A percentile compares a stretch with the other conserved stretches of the same genome.
These are phyloP conservation scores for Gonium pectorale DNA, from an alignment of 139 green algal genomes.

Conservation along the genomic window DNA sequence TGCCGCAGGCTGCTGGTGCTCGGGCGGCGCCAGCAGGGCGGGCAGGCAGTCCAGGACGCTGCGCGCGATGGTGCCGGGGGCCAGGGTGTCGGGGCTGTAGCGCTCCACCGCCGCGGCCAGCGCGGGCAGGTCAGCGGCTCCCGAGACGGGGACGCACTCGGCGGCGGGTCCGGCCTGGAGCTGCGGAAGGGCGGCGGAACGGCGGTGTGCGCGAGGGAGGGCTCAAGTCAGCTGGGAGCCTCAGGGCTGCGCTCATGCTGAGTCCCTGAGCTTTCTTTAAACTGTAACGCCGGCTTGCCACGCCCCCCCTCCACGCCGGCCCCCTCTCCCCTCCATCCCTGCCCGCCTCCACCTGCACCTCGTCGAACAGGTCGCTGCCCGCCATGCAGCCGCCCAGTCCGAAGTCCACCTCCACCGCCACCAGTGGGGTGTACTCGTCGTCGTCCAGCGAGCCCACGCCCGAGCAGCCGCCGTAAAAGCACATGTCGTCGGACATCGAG, in stretches of 20 bases:
- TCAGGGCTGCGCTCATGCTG: neutral
- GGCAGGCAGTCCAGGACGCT: constrained; percentile 7
- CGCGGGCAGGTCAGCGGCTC: neutral
- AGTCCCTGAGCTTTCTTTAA: neutral
- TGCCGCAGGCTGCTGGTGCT: neutral
- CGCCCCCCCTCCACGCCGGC: no score
- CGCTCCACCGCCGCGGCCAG: neutral
- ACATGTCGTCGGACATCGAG: neutral
- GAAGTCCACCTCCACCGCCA: constrained; percentile 39
- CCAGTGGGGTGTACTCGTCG: neutral
- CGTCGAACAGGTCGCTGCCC: constrained; percentile 15
- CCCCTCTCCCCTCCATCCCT: neutral
- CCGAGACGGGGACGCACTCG: neutral
- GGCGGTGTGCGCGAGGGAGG: neutral
- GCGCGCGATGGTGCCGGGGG: constrained; percentile 2
- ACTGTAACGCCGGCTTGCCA: no score
- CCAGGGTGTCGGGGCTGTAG: constrained; percentile 16
- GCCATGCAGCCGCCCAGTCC: neutral
- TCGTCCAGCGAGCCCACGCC: neutral
- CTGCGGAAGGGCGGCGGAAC: neutral
- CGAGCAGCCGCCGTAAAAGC: neutral
- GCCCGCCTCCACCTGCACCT: neutral
- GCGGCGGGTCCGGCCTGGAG: neutral
- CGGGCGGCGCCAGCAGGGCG: neutral
- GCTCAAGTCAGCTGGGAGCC: neutral